Conservation (phyloP, 345 rosid genomes). For the Gossypium mustelinum region DNA sequence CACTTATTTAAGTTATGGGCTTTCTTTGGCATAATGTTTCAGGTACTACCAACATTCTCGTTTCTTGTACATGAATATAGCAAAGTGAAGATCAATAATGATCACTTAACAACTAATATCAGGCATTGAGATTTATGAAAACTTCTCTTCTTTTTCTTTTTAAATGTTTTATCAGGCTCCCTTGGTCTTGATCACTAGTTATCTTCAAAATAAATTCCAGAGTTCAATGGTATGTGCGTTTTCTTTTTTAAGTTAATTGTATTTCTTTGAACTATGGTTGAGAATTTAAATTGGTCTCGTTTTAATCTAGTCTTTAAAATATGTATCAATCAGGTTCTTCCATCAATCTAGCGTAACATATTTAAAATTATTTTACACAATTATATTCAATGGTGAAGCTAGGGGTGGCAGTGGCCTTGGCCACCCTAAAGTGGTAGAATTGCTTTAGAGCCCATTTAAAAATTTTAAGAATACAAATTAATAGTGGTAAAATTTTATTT, state of each 20-base stretch:
- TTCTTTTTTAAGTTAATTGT: not conserved
- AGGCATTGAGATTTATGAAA: not conserved
- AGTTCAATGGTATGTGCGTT: conserved; percentile 66
- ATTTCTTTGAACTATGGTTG: no score
- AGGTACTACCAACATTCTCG: conserved; percentile 40
- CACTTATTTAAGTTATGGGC: conserved; percentile 94
- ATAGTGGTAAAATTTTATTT: no score
- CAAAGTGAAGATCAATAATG: not conserved
- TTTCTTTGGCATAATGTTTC: conserved; percentile 90
- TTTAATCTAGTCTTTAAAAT: no score
- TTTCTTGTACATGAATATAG: not conserved
- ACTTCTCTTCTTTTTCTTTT: not conserved
- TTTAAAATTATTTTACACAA: no score
- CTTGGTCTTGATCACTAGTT: conserved; percentile 73
- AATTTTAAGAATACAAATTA: no score
- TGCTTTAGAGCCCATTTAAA: no score
- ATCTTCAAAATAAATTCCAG: conserved; percentile 59
- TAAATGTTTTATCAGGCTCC: conserved; percentile 57
- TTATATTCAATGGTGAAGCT: no score
- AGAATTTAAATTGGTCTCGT: no score
- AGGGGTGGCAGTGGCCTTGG: no score
- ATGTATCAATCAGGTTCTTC: no score
- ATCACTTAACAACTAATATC: not conserved
- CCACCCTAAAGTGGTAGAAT: no score
- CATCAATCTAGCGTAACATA: no score